These are phyloP conservation scores for Pseudonitzschia delicatissima DNA, from an alignment of 108 stramenopile genomes.

Conservation along the genomic window DNA sequence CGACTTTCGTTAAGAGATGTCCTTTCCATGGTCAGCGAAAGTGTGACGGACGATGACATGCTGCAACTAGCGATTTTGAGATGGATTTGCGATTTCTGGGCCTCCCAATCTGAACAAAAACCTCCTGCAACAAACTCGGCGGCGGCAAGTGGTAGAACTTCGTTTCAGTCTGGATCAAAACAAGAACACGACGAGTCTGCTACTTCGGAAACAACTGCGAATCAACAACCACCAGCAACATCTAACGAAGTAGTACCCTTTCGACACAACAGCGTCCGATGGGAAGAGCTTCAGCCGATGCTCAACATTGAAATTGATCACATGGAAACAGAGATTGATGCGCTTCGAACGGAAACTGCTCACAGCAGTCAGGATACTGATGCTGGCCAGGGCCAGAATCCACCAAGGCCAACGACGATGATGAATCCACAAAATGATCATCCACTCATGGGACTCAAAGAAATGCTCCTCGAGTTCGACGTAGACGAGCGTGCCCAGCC, in stretches of 20 bases:
- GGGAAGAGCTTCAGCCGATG: slow-evolving; percentile 47
- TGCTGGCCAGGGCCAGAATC: background rate
- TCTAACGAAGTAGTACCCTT: background rate
- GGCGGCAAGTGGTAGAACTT: background rate
- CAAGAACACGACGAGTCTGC: background rate
- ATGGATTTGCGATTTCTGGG: slow-evolving; percentile 54
- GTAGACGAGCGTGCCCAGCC: slow-evolving; percentile 46
- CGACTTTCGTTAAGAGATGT: slow-evolving; percentile 41
- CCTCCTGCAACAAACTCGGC: background rate
- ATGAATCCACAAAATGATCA: background rate
- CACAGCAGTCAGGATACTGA: slow-evolving; percentile 4
- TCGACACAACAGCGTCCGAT: slow-evolving; percentile 16
- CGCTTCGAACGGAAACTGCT: slow-evolving; percentile 18
- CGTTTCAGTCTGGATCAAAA: background rate
- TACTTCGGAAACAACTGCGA: background rate
- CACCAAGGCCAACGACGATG: background rate
- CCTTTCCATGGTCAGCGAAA: slow-evolving; percentile 22
- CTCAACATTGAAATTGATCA: slow-evolving; percentile 40
- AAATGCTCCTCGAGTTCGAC: slow-evolving; percentile 34
- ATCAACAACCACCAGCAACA: background rate
- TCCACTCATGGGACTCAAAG: slow-evolving; percentile 20
- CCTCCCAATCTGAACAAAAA: slow-evolving; percentile 5
- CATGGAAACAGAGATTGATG: slow-evolving; percentile 50
- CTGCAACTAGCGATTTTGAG: slow-evolving; percentile 45
- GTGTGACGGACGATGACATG: slow-evolving; percentile 45